These are phyloP conservation scores for Seminavis robusta DNA, from an alignment of 108 stramenopile species.

Conservation along the genomic window DNA sequence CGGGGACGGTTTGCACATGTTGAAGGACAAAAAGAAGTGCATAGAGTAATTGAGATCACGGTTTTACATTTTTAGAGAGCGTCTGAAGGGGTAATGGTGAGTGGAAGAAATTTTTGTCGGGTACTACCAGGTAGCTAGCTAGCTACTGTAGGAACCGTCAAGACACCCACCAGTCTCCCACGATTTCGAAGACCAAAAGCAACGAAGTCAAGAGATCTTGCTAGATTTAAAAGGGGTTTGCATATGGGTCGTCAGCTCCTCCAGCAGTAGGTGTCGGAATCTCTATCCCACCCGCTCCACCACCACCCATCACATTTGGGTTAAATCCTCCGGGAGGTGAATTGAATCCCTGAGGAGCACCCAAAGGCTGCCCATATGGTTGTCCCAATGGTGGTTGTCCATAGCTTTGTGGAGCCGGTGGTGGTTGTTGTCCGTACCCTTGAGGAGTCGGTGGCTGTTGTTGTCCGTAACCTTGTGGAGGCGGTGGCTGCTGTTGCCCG, in stretches of 20 bases:
- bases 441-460: constrained; percentile 13
- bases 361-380: neutral
- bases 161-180: too few relatives aligned
- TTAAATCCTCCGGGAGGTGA: constrained; percentile 1
- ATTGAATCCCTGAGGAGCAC: neutral
- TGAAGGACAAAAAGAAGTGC: too few relatives aligned
- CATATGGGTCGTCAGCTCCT: constrained; percentile 14
- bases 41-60: too few relatives aligned
- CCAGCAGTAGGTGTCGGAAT: constrained; percentile 29
- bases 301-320: constrained; percentile 29
- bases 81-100: too few relatives aligned
- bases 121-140: too few relatives aligned
- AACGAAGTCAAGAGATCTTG: too few relatives aligned
- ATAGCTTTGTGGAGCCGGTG: neutral
- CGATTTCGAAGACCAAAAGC: too few relatives aligned
- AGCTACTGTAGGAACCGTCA: too few relatives aligned
- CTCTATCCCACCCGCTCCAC: constrained; percentile 22
- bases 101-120: too few relatives aligned
- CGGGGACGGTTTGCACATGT: too few relatives aligned
- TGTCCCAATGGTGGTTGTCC: neutral
- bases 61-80: too few relatives aligned
- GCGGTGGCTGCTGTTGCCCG: neutral
- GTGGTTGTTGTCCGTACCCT: neutral
- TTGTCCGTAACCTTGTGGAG: constrained; percentile 9
- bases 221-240: constrained; percentile 19